Base-by-base conservation (phyloP, 805 yeast genomes). In the Vanderwaltozyma polyspora region DNA sequence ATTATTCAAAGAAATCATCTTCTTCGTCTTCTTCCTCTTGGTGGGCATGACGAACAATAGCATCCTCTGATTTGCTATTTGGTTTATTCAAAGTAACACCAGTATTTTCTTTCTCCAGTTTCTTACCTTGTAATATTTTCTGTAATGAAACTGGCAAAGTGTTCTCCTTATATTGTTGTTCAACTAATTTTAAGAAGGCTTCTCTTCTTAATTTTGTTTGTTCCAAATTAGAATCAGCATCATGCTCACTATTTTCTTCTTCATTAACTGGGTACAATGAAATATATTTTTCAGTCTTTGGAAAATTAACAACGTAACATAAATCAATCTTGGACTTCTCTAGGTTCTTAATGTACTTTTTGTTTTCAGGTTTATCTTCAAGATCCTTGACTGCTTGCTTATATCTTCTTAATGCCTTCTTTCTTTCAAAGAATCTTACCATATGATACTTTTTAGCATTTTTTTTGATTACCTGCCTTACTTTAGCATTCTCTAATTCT, bases 381-480 rank as follows among this genome's bases (percentile, higher is more conserved):
- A 53, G 36, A 29, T 50, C 44, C 39, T 64, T 67, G 31, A 57
- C 51, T 5, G 60, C 52, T 37, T 64, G 62, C 43, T 78, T 80
- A 50, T 82, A 73, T 38, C 65, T 71, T 51, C 94, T 70, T 18
- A 73, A 45, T 1, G 95, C 91, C 67, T 86, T 87, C 62, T 85
- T 84, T 51, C 70, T 74, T 57, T 87, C 97, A 42, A 91, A 84
- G 53, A 91, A 91, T 44, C 89, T 71, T 32, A 91, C 85, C 87
- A 85, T 86, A 53, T 85, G 95, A 55, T 91, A 91, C 60, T 79
- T 82, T 45, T 76, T 70, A 10, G 84, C 73, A 26, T 66, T 60
- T 34, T 69, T 66, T 42, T 67, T 70, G 13, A 72, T 70, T 43
- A 63, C 66, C 31, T 63, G 60, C 21, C 59, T 59, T 25, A 56